These are phyloP conservation scores for Fusarium sp. DNA, from an alignment of 2,329 filamentous ascomycete genomes.

Conservation along the genomic window DNA sequence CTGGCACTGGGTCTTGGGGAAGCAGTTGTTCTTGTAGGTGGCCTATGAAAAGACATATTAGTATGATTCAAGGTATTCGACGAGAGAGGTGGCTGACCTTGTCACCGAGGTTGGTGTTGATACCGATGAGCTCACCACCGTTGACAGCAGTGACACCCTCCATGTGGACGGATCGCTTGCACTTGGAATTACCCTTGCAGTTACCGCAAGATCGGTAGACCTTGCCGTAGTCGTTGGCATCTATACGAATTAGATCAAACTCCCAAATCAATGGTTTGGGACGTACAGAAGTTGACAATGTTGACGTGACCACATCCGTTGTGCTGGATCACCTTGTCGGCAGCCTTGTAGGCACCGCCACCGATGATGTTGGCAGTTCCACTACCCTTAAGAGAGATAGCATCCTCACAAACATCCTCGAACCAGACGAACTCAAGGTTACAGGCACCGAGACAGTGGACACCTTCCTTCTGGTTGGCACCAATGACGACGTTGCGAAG, in stretches of 20 bases:
- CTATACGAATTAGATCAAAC: not conserved
- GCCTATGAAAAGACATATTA: conserved; percentile 27
- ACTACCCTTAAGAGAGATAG: conserved; percentile 37
- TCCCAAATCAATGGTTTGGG: accelerated
- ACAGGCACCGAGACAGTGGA: conserved; percentile 59
- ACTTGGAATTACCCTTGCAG: conserved; percentile 47
- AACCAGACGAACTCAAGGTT: conserved; percentile 62
- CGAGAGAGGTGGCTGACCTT: conserved; percentile 18
- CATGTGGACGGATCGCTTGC: conserved; percentile 58
- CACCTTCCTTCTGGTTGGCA: conserved; percentile 57
- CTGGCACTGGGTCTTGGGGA: conserved; percentile 47
- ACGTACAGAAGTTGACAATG: conserved; percentile 48
- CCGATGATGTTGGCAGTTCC: conserved; percentile 55
- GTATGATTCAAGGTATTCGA: not conserved
- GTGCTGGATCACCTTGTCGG: conserved; percentile 61
- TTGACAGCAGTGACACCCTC: conserved; percentile 54
- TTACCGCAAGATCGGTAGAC: conserved; percentile 47
- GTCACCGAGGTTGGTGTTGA: conserved; percentile 55
- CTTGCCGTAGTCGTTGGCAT: conserved; percentile 61
- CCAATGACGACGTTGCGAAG: conserved; percentile 61
- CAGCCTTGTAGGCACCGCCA: conserved; percentile 59
- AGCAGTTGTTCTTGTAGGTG: conserved; percentile 49
- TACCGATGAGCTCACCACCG: conserved; percentile 57
- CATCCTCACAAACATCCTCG: conserved; percentile 58
- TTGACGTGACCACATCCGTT: conserved; percentile 60